Evolutionary conservation across 2,329 filamentous ascomycete species (phyloP), one percentile per base, ranked within the genome.

Genomic region (Arthrobotrys pseudoclavata): DNA sequence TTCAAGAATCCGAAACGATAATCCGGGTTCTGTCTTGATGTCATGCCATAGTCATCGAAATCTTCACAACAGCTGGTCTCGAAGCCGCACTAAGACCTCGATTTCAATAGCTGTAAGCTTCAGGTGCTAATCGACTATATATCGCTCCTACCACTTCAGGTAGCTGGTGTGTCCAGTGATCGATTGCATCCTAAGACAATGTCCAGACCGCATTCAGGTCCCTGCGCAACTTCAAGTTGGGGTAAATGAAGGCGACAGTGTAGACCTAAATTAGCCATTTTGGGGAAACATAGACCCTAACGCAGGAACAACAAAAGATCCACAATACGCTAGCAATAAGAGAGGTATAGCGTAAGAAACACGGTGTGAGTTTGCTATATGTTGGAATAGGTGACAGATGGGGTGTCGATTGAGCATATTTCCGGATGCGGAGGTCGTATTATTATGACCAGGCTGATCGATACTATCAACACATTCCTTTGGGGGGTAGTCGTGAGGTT

Each of bases 381-480:
- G 47, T 34, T 63, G 53, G 42, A 12, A 10, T 60, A 31, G 13
- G 0, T 26, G 53, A 70, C 26, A 53, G 53, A 52, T 50, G n/a
- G 22, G 26, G 50, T 6, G 52, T 48, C n/a, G 10, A 57, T 22
- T 18, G n/a, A 24, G 45, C 18, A 24, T 40, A 31, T 42, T 72
- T 72, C 60, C 69, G 69, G 31, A 72, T 72, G 69, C 69, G 61
- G 69, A 66, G 0, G 29, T 47, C n/a, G 22, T 47, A 24, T 45
- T 45, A 64, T 64, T 34, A 26, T 9, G 45, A 34, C 31, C 9
- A 34, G 47, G 55, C 55, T 47, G 40, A 69, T 69, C 66, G 20
- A 40, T 22, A 22, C 13, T 4, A 31, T 22, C 68, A 64, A 64
- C 57, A 71, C 68, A 71, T 71, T 71, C 67, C 47, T 69, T n/a